phyloP scores from a whole-genome alignment of 2,329 filamentous ascomycete species.

The Cladosporium phlei region DNA sequence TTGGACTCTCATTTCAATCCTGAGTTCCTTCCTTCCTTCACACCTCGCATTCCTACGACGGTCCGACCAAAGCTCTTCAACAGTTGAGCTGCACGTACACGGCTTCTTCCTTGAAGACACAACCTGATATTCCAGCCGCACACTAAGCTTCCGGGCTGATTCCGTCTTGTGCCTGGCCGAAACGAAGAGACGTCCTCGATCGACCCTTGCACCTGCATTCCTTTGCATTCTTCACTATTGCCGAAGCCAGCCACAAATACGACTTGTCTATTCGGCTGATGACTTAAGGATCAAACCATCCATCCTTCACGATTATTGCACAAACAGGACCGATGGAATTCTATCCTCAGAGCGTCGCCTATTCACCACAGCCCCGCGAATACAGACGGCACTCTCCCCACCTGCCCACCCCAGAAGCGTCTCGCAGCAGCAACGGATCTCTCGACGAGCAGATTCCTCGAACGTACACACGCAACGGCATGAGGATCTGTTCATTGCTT shows the following conservation, averaged over 20 bases:
- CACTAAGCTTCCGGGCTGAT: constrained; percentile 2
- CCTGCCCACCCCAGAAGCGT: constrained; percentile 29
- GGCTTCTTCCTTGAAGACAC: constrained; percentile 11
- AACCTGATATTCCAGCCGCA: no score
- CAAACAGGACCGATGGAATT: constrained; percentile 11
- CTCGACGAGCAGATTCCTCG: constrained; percentile 19
- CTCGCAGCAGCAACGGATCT: constrained; percentile 26
- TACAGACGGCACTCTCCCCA: constrained; percentile 17
- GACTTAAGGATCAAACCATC: background rate
- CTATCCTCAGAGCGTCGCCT: constrained; percentile 4
- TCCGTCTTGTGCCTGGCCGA: constrained; percentile 1
- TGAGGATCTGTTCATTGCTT: constrained; percentile 9
- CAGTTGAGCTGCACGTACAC: constrained; percentile 6
- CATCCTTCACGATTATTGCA: constrained; percentile 1
- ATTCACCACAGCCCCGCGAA: constrained; percentile 1
- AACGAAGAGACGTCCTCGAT: background rate
- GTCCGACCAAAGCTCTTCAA: background rate
- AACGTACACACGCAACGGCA: constrained; percentile 10
- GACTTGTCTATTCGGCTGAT: background rate
- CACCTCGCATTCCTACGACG: background rate
- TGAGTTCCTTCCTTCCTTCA: no score
- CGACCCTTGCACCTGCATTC: background rate
- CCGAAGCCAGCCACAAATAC: background rate
- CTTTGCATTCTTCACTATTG: background rate
- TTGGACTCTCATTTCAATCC: no score